A percentile compares a stretch with the other conserved stretches of the same genome.
These are phyloP conservation scores for Fusarium longipes DNA, from an alignment of 2,329 filamentous ascomycete species.

Conservation along the genomic window DNA sequence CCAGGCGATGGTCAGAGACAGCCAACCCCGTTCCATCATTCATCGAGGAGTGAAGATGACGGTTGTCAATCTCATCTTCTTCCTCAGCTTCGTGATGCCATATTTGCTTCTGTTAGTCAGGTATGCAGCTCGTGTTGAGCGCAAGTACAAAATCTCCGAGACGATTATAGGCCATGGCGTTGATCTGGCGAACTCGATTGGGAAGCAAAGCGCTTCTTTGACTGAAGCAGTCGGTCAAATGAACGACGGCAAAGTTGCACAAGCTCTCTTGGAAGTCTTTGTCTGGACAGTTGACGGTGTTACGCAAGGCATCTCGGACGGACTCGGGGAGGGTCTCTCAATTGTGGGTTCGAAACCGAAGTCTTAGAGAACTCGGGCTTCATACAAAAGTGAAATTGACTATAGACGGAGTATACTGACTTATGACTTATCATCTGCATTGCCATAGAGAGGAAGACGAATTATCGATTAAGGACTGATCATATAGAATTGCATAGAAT, in stretches of 20 bases:
- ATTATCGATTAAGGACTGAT: neutral
- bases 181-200: slow-evolving; percentile 67
- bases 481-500: slow-evolving; percentile 2
- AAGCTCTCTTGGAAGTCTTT: slow-evolving; percentile 64
- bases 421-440: neutral
- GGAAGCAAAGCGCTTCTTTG: slow-evolving; percentile 66
- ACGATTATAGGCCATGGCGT: slow-evolving; percentile 75
- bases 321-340: slow-evolving; percentile 58
- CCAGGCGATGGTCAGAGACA: neutral
- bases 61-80: slow-evolving; percentile 69
- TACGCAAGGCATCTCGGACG: slow-evolving; percentile 74
- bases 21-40: slow-evolving; percentile 59
- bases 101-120: slow-evolving; percentile 67
- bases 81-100: slow-evolving; percentile 70
- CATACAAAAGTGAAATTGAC: neutral
- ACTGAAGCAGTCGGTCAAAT: slow-evolving; percentile 68
- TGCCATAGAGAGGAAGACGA: neutral
- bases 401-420: neutral
- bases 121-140: slow-evolving; percentile 70
- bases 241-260: slow-evolving; percentile 73
- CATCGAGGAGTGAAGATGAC: slow-evolving; percentile 67
- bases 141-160: slow-evolving; percentile 75
- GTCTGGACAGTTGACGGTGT: slow-evolving; percentile 73
- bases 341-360: slow-evolving; percentile 37
- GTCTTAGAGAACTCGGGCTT: neutral